phyloP scores from a whole-genome alignment of 2,329 filamentous ascomycete species.

The Ceratocystis albifundus region DNA sequence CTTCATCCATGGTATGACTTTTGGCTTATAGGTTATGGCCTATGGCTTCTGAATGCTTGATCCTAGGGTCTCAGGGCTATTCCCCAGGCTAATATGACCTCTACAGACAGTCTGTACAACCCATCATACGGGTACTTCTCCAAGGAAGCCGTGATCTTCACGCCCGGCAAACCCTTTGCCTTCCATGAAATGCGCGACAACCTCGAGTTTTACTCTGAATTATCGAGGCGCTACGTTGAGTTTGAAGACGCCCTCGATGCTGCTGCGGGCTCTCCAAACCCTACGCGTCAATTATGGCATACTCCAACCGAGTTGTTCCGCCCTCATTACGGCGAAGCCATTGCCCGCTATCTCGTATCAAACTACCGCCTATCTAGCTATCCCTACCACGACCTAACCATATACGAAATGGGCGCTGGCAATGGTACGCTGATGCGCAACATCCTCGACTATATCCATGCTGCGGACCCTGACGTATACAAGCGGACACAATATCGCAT shows the following conservation, averaged over 20 bases:
- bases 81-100: constrained; percentile 28
- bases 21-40: neutral
- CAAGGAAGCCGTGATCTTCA: constrained; percentile 93
- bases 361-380: constrained; percentile 93
- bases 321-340: constrained; percentile 91
- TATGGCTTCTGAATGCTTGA: neutral
- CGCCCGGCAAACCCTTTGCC: constrained; percentile 78
- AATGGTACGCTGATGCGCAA: constrained; percentile 98
- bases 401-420: constrained; percentile 97
- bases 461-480: constrained; percentile 82
- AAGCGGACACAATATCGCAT: constrained; percentile 86
- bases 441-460: constrained; percentile 90
- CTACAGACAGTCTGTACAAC: constrained; percentile 83
- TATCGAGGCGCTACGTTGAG: constrained; percentile 70
- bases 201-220: constrained; percentile 64
- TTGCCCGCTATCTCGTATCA: constrained; percentile 87
- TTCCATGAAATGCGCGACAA: constrained; percentile 75
- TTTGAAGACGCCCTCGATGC: constrained; percentile 84
- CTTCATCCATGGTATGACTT: constrained; percentile 72
- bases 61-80: constrained; percentile 23
- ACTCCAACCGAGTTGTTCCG: constrained; percentile 95
- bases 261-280: constrained; percentile 52
- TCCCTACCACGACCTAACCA: constrained; percentile 91
- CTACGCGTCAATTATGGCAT: constrained; percentile 86
- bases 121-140: constrained; percentile 92